Percentiles rank a stretch among this genome's conserved stretches.
Conservation (phyloP, 192 early-diverging fungal genomes). For the Spinellus fusiger region DNA sequence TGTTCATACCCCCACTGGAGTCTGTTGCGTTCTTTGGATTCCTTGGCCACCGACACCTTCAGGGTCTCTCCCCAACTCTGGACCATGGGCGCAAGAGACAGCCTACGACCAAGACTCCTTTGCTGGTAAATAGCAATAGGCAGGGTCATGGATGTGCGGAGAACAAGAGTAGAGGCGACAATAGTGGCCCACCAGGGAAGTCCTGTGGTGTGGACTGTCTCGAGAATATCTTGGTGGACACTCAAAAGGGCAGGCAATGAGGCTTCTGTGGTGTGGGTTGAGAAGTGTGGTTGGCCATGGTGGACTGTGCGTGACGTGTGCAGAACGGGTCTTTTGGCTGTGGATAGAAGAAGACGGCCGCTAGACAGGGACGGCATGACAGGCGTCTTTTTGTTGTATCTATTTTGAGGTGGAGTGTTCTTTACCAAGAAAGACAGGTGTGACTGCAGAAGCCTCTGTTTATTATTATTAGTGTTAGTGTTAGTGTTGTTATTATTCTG, state of each 20-base stretch:
- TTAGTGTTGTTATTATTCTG: too few species aligned
- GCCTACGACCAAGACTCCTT: slow-evolving; percentile 37
- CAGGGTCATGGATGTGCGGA: slow-evolving; percentile 43
- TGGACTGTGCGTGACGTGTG: too few species aligned
- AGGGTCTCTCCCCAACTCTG: slow-evolving; percentile 41
- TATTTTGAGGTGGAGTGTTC: too few species aligned
- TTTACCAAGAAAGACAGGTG: too few species aligned
- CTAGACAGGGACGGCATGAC: too few species aligned
- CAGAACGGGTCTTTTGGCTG: too few species aligned
- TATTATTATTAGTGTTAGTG: too few species aligned
- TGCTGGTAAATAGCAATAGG: slow-evolving; percentile 60
- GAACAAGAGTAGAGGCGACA: slow-evolving; percentile 37
- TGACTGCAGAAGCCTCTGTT: too few species aligned
- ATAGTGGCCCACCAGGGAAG: slow-evolving; percentile 59
- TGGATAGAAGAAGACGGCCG: too few species aligned
- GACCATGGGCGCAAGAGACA: slow-evolving; percentile 43
- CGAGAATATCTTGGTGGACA: slow-evolving; percentile 38
- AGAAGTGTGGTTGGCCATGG: too few species aligned
- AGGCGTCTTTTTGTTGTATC: too few species aligned
- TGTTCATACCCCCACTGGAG: slow-evolving; percentile 36
- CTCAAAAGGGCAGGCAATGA: slow-evolving; percentile 25
- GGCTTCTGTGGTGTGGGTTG: not conserved
- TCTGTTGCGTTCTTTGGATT: slow-evolving; percentile 32
- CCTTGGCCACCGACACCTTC: slow-evolving; percentile 35
- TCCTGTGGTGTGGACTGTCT: slow-evolving; percentile 34